Percentiles rank a stretch among this genome's conserved stretches.
Conservation (phyloP, 345 rosid genomes). For the Salix suchowensis region DNA sequence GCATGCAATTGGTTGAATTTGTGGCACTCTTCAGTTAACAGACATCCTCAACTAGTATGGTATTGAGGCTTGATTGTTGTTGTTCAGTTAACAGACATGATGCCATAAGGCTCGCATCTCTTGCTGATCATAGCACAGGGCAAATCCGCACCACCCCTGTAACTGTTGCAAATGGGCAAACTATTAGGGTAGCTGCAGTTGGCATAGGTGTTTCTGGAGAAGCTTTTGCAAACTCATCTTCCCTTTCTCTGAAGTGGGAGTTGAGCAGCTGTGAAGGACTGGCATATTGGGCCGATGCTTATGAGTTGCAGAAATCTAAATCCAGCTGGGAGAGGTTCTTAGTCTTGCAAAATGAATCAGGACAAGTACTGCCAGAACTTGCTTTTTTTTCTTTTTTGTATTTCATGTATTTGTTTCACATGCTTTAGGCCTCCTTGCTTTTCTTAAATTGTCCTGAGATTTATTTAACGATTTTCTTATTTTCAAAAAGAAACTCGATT, state of each 20-base stretch:
- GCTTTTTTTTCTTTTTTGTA: background rate
- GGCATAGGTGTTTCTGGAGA: conserved; percentile 59
- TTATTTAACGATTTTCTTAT: too few species aligned
- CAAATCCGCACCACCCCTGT: conserved; percentile 53
- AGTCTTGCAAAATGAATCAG: conserved; percentile 70
- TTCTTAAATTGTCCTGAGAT: too few species aligned
- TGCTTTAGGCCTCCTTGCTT: background rate
- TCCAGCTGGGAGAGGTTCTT: conserved; percentile 83
- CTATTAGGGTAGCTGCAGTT: conserved; percentile 74
- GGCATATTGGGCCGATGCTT: conserved; percentile 67
- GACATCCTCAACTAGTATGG: background rate
- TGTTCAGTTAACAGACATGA: conserved; percentile 24
- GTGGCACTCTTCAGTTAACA: conserved; percentile 54
- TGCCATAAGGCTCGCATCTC: conserved; percentile 49
- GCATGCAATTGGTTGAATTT: conserved; percentile 22
- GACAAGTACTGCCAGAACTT: conserved; percentile 48
- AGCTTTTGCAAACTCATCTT: conserved; percentile 89
- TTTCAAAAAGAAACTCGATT: too few species aligned
- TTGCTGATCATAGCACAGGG: conserved; percentile 54
- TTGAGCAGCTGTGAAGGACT: conserved; percentile 58
- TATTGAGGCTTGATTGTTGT: too few species aligned
- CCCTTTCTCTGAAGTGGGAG: conserved; percentile 80
- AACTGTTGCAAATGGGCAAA: conserved; percentile 85
- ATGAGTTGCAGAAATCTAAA: conserved; percentile 39
- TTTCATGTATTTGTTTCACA: background rate